A percentile compares a stretch with the other conserved stretches of the same genome.
These are phyloP conservation scores for Aspergillus bridgeri DNA, from an alignment of 495 filamentous ascomycete genomes.

Conservation along the genomic window DNA sequence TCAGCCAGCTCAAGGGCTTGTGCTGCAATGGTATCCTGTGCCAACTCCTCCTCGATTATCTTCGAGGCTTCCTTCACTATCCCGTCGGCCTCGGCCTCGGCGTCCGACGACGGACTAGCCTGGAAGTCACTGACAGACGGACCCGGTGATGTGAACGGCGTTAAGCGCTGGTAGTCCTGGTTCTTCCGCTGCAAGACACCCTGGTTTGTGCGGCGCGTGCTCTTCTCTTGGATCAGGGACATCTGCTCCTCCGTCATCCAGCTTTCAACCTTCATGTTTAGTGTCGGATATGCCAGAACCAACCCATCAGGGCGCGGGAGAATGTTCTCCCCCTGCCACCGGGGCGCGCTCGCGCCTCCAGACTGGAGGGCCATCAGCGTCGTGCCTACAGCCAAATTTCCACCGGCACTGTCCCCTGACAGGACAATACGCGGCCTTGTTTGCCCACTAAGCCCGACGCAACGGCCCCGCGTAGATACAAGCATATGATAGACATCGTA, in stretches of 20 bases:
- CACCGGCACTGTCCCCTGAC: constrained; percentile 90
- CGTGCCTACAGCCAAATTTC: constrained; percentile 79
- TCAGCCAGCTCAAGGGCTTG: constrained; percentile 34
- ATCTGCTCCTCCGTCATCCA: constrained; percentile 99
- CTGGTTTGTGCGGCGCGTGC: constrained; percentile 70
- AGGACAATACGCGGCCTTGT: constrained; percentile 70
- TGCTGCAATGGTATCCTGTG: constrained; percentile 23
- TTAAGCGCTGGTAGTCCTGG: constrained; percentile 60
- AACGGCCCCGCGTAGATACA: constrained; percentile 70
- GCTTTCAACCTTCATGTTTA: constrained; percentile 96
- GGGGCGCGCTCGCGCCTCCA: constrained; percentile 50
- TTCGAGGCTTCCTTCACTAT: constrained; percentile 27
- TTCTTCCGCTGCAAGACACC: constrained; percentile 74
- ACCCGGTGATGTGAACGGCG: constrained; percentile 61
- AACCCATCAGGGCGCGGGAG: constrained; percentile 79
- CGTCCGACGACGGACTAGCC: constrained; percentile 19
- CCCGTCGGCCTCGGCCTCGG: constrained; percentile 38
- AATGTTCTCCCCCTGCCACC: constrained; percentile 53
- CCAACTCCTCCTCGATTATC: constrained; percentile 24
- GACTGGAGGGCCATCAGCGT: constrained; percentile 85
- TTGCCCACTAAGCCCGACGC: constrained; percentile 76
- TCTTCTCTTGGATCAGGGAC: constrained; percentile 83
- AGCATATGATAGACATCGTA: constrained; percentile 90
- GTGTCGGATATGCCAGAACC: constrained; percentile 79
- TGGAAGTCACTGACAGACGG: constrained; percentile 54